phyloP scores from a whole-genome alignment of 2,329 filamentous ascomycete genomes.

The Teratosphaeria pseudoeucalypti region DNA sequence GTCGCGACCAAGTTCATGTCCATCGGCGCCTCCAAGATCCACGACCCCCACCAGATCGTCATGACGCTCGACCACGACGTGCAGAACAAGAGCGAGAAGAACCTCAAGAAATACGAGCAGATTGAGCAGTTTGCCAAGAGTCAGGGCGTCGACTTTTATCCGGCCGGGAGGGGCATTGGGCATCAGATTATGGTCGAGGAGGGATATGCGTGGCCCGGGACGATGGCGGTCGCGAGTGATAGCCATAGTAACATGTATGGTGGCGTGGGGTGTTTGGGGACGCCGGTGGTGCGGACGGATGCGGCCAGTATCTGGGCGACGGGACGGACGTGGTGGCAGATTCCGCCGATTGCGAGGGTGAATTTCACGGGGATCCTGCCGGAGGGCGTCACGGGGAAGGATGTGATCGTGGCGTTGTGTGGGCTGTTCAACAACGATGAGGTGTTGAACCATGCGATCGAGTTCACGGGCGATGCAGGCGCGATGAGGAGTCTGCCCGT shows the following conservation, averaged over 20 bases:
- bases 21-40: constrained; percentile 65
- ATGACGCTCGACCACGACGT: constrained; percentile 84
- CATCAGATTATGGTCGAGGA: constrained; percentile 91
- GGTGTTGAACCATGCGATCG: constrained; percentile 82
- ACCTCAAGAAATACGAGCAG: constrained; percentile 70
- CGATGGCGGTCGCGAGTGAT: constrained; percentile 68
- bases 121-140: constrained; percentile 73
- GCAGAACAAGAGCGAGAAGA: constrained; percentile 67
- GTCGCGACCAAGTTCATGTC: constrained; percentile 72
- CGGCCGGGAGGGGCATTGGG: constrained; percentile 69
- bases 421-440: constrained; percentile 78
- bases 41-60: constrained; percentile 63
- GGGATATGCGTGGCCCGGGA: constrained; percentile 75
- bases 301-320: constrained; percentile 81
- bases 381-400: constrained; percentile 77
- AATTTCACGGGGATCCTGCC: constrained; percentile 67
- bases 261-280: constrained; percentile 65
- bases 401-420: constrained; percentile 83
- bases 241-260: constrained; percentile 77
- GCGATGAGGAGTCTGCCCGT: constrained; percentile 64
- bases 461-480: constrained; percentile 72
- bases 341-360: constrained; percentile 73
- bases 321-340: constrained; percentile 74
- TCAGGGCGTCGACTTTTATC: constrained; percentile 69
- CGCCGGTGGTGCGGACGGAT: constrained; percentile 76